Evolutionary conservation across 495 filamentous ascomycete genomes (phyloP), one percentile per base, ranked within the genome.

Genomic region (Cenococcum geophilum): DNA sequence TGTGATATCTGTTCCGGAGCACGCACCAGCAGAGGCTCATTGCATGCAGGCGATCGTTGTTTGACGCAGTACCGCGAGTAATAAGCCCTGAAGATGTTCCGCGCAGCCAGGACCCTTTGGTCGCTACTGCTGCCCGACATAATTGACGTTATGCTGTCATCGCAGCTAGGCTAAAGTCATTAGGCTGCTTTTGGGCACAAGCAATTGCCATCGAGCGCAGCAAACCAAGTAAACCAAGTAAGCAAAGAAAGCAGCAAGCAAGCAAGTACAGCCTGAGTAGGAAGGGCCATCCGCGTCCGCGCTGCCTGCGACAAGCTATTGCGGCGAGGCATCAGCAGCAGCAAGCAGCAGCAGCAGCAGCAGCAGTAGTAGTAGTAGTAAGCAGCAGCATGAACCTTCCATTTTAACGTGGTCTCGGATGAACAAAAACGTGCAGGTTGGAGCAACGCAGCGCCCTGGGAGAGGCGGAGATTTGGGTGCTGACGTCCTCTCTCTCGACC

Each of bases 41-140:
- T 20, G 49, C 49, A 10, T 52, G 49, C 23, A 52, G 49, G 53
- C 34, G 49, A 48, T 59, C 40, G 37, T 43, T 45, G 57, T 35
- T 27, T 48, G 37, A 16, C 47, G 57, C 37, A 20, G 40, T 22
- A 12, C 57, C 57, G 49, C 20, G 49, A 52, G 49, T 52, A 52
- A 52, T 52, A 16, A 18, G 49, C 49, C 18, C 25, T 23, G 49
- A 55, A 52, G 23, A 60, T 48, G 34, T 54, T 60, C 5, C 34
- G 58, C 27, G 22, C 53, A 22, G 34, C 45, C 58, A 48, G 37
- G 58, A 48, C 12, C 34, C 50, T 25, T 36, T 25, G 32, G 35
- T 42, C 50, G n/a, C 50, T 36, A 49, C 27, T 60, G 58, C 49
- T 60, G 58, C 58, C 58, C 58, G 58, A 53, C 58, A 60, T 60